A percentile compares a stretch with the other conserved stretches of the same genome.
Conservation (phyloP, 176 grass and related monocot species). For the barley (Hordeum vulgare) region MorexV3_pseudomolecules_assembly NC_058519.1:642805033-642805532, state of each 20-base stretch:
- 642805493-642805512: not conserved
- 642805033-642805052: not conserved
- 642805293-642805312: not conserved
- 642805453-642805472: not conserved
- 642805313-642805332: not conserved
- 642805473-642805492: not conserved
- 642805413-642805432: not conserved
- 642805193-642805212: not conserved
- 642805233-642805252: not conserved
- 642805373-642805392: not conserved
- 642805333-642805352: not conserved
- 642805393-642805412: not conserved
- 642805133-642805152: not conserved
- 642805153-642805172: not conserved
- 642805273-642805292: not conserved
- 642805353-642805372: not conserved
- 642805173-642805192: not conserved
- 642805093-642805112: not conserved
- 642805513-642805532: not conserved
- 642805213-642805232: not conserved
- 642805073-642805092: not conserved
- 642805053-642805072: constrained; percentile 2
- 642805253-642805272: not conserved
- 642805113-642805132: not conserved
- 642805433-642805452: not conserved